Percentiles rank a stretch among this genome's conserved stretches.
Evolutionary conservation across 805 yeast species (phyloP).

Genomic region (Pichia rugopelliculosa): DNA sequence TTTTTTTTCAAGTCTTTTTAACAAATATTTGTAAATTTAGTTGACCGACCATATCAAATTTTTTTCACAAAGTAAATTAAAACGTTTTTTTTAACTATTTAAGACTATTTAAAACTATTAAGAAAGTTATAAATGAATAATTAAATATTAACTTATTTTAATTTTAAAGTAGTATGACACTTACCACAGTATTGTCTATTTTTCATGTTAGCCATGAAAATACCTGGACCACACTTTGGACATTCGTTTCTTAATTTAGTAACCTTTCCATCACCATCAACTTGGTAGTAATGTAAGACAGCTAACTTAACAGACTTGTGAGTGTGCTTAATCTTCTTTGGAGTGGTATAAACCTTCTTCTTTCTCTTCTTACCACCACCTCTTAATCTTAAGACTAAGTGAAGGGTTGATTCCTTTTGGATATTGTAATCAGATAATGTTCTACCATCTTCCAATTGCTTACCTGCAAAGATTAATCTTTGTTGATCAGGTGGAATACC

Average conservation of each 20-base stretch:
- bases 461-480: constrained; percentile 99
- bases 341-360: constrained; percentile 99
- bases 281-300: constrained; percentile 99
- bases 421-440: constrained; percentile 98
- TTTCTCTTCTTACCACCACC: constrained; percentile 96
- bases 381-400: constrained; percentile 93
- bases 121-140: no score
- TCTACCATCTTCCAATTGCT: constrained; percentile 99
- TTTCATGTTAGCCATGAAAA: constrained; percentile 98
- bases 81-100: no score
- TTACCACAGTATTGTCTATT: constrained; percentile 99
- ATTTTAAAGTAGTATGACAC: constrained; percentile 92
- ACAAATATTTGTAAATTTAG: no score
- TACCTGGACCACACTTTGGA: constrained; percentile 97
- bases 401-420: constrained; percentile 98
- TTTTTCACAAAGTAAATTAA: no score
- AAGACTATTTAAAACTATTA: no score
- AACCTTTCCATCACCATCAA: constrained; percentile 96
- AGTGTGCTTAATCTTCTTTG: constrained; percentile 99
- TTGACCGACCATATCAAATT: no score
- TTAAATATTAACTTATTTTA: constrained; percentile 19
- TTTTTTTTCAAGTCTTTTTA: no score
- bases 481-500: constrained; percentile 99
- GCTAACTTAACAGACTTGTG: constrained; percentile 99
- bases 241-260: constrained; percentile 99